Base-by-base conservation (phyloP, 1,139 yeast genomes). In the Hansenula lynferdii region DNA sequence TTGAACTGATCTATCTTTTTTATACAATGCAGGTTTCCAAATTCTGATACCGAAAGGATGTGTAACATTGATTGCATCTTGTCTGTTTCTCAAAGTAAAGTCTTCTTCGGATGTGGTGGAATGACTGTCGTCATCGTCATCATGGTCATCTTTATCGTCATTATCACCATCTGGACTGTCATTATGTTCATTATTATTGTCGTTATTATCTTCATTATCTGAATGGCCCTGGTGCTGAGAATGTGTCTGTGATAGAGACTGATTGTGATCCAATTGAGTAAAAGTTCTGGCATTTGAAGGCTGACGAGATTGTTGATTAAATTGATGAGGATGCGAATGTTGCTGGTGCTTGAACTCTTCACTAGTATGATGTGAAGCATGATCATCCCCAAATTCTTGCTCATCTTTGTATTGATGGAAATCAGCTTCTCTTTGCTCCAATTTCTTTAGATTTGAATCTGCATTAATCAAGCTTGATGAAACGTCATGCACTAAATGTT, bases 31-130 rank as follows among this genome's bases (percentile, higher is more conserved):
- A 1, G 98, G 98, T 57, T 92, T 92, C 98, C 98, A 92, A 51
- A 92, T 86, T 60, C 96, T 84, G 38, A 92, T 89, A 71, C 98
- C 98, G 57, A 92, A 92, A 0, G 98, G 98, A 65, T 94, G 98
- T 2, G 97, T 89, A 39, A 86, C 81, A 56, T 92, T 92, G 58
- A 92, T 94, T 5, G 98, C 98, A 49, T 86, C 89, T 61, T 92
- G 98, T 48, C 97, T 79, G 51, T 90, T 96, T 44, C 92, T 71
- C 43, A 92, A 70, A n/a, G 96, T 92, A 53, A 85, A 80, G 1
- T 95, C 84, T 56, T 89, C 97, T 20, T 77, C 61, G 0, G 94
- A 65, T 1, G 75, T 58, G 0, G 87, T 76, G 1, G 72, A 69
- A 5, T 48, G 54, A 39, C 67, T 73, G 27, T 44, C 46, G 0